Evolutionary conservation across 352 stramenopile species (phyloP).

Genomic region (Elongisporangium anandrum): DNA sequence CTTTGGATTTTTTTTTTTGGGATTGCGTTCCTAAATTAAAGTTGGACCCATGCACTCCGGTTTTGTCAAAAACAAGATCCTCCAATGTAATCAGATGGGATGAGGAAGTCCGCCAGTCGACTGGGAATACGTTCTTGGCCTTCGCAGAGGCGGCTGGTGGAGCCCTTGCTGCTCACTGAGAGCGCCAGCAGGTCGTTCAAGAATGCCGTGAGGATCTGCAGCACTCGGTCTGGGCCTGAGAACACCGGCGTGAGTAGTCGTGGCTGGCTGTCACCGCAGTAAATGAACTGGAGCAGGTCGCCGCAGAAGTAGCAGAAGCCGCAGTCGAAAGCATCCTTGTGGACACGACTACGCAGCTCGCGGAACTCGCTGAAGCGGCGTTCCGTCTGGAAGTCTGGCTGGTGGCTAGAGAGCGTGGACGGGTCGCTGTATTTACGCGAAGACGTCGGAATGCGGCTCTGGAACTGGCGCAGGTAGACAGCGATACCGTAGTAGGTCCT

Average conservation of each 20-base stretch:
- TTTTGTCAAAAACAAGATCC: background rate
- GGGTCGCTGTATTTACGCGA: constrained; percentile 9
- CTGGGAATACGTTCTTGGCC: constrained; percentile 34
- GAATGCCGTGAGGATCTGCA: constrained; percentile 23
- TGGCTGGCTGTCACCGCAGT: constrained; percentile 19
- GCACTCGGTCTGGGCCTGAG: constrained; percentile 18
- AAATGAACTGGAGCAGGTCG: constrained; percentile 31
- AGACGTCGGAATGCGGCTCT: constrained; percentile 39
- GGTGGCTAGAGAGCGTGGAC: background rate
- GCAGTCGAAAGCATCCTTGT: constrained; percentile 27
- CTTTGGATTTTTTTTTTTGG: background rate
- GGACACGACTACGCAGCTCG: constrained; percentile 34
- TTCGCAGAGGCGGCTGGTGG: constrained; percentile 29
- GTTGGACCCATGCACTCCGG: background rate
- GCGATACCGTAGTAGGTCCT: constrained; percentile 29
- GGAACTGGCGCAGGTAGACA: constrained; percentile 37
- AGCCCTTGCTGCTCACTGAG: constrained; percentile 20
- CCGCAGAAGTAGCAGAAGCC: constrained; percentile 29
- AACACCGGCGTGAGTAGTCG: constrained; percentile 28
- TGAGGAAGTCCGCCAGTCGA: constrained; percentile 25
- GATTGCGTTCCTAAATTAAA: no score
- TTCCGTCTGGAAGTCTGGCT: constrained; percentile 36
- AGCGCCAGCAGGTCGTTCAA: constrained; percentile 28
- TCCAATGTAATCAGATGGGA: background rate
- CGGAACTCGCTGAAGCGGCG: constrained; percentile 31